A percentile compares a stretch with the other conserved stretches of the same genome.
phyloP scores from a whole-genome alignment of 331 rosid species.

The Acacia pycnantha region DNA sequence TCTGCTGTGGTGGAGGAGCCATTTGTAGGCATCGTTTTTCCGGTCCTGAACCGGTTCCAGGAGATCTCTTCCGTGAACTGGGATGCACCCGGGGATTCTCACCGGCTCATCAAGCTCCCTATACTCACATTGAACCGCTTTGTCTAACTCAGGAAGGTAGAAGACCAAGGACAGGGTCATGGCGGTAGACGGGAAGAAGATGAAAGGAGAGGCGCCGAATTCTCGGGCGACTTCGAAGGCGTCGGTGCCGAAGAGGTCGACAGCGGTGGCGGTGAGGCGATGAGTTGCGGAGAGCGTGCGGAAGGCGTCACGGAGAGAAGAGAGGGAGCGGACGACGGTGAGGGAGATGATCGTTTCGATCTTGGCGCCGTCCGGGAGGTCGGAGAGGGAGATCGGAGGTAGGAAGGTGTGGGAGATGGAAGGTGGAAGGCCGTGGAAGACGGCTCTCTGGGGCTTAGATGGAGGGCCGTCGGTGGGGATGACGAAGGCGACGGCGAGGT shows the following conservation, averaged over 20 bases:
- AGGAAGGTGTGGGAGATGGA: conserved; percentile 55
- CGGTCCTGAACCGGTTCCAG: conserved; percentile 67
- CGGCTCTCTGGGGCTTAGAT: conserved; percentile 47
- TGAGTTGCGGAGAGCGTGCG: conserved; percentile 18
- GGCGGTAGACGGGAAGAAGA: conserved; percentile 63
- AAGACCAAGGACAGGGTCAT: conserved; percentile 46
- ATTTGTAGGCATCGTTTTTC: conserved; percentile 56
- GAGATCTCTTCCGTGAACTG: conserved; percentile 53
- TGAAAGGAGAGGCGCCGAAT: conserved; percentile 37
- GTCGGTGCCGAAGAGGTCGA: conserved; percentile 75
- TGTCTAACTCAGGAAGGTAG: conserved; percentile 48
- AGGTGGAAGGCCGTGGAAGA: conserved; percentile 50
- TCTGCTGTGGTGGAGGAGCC: conserved; percentile 45
- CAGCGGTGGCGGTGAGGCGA: conserved; percentile 37
- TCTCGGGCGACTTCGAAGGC: conserved; percentile 57
- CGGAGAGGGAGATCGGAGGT: conserved; percentile 45
- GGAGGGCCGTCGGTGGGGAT: conserved; percentile 63
- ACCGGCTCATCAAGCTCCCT: conserved; percentile 51
- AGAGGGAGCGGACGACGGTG: conserved; percentile 57
- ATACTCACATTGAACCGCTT: conserved; percentile 48
- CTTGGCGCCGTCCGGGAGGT: conserved; percentile 36
- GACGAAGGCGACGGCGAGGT: conserved; percentile 46
- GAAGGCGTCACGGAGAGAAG: conserved; percentile 34
- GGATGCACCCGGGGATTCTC: conserved; percentile 59
- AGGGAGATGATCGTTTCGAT: conserved; percentile 52